These are phyloP conservation scores for Boletus subluridellus DNA, from an alignment of 1,284 basidiomycete genomes.

Conservation along the genomic window DNA sequence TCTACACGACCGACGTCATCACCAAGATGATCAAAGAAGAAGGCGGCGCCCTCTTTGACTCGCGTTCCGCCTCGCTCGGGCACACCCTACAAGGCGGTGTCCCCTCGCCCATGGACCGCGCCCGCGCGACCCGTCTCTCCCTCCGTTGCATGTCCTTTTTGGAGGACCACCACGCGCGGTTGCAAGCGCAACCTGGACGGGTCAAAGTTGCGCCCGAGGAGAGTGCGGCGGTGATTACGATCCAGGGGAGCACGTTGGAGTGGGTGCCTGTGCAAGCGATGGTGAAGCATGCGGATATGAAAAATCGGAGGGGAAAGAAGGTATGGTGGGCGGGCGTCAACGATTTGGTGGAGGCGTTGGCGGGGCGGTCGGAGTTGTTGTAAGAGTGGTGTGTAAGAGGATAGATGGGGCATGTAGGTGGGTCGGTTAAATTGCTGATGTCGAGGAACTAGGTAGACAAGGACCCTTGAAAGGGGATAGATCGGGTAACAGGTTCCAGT, in stretches of 20 bases:
- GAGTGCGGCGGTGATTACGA: slow-evolving; percentile 87
- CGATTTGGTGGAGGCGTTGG: slow-evolving; percentile 69
- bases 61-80: slow-evolving; percentile 89
- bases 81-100: slow-evolving; percentile 96
- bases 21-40: slow-evolving; percentile 95
- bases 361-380: slow-evolving; percentile 55
- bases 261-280: slow-evolving; percentile 87
- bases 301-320: slow-evolving; percentile 77
- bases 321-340: slow-evolving; percentile 80
- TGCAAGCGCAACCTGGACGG: slow-evolving; percentile 47
- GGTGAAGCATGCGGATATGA: slow-evolving; percentile 85
- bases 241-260: slow-evolving; percentile 75
- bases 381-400: neutral
- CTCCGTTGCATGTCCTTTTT: slow-evolving; percentile 94
- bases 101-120: slow-evolving; percentile 91
- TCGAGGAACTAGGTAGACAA: too few species aligned
- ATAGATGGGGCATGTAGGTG: neutral
- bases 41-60: slow-evolving; percentile 88
- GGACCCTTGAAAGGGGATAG: too few species aligned
- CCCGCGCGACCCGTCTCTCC: slow-evolving; percentile 85
- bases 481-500: too few species aligned
- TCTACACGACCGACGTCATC: slow-evolving; percentile 91
- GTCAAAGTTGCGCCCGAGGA: slow-evolving; percentile 54
- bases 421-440: too few species aligned
- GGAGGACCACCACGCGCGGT: slow-evolving; percentile 68